Percentiles rank a stretch among this genome's conserved stretches.
Evolutionary conservation across 2,329 filamentous ascomycete species (phyloP).

Genomic region (Trichophyton rubrum): DNA sequence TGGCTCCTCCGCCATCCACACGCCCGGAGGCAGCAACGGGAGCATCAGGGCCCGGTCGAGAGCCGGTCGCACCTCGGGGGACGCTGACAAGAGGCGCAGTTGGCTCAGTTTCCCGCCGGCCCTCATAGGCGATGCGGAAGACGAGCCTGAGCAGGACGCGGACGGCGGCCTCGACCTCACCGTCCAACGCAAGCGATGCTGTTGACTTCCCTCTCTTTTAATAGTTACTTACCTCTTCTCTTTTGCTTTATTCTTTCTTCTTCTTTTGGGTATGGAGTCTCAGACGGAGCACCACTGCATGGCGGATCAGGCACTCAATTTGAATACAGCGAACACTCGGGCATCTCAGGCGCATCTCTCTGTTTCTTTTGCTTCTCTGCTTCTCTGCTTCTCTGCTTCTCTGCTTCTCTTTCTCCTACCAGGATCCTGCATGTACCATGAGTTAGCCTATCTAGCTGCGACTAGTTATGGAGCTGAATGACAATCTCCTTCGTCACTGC

Average conservation of each 20-base stretch:
- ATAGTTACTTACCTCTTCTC: neutral
- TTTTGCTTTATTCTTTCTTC: neutral
- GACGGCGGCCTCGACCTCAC: neutral
- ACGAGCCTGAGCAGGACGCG: neutral
- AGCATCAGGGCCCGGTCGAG: constrained; percentile 27
- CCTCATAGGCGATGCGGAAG: constrained; percentile 14
- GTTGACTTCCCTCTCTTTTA: neutral
- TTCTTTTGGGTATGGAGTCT: neutral
- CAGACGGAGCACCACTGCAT: neutral
- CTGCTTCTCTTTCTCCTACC: no score
- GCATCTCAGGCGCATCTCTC: neutral
- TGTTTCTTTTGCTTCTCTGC: neutral
- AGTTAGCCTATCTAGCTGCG: no score
- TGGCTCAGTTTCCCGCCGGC: constrained; percentile 51
- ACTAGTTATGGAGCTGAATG: no score
- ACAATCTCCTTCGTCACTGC: no score
- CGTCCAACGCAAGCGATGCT: neutral
- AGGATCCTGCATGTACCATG: no score
- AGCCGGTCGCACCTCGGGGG: constrained; percentile 48
- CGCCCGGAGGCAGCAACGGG: no score
- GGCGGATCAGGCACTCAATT: neutral
- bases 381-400: neutral
- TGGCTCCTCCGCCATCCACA: no score
- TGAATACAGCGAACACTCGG: neutral
- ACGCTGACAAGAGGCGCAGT: constrained; percentile 52